phyloP scores from a whole-genome alignment of 441 rosid species.

The Euphorbia schlechtendalii region DNA sequence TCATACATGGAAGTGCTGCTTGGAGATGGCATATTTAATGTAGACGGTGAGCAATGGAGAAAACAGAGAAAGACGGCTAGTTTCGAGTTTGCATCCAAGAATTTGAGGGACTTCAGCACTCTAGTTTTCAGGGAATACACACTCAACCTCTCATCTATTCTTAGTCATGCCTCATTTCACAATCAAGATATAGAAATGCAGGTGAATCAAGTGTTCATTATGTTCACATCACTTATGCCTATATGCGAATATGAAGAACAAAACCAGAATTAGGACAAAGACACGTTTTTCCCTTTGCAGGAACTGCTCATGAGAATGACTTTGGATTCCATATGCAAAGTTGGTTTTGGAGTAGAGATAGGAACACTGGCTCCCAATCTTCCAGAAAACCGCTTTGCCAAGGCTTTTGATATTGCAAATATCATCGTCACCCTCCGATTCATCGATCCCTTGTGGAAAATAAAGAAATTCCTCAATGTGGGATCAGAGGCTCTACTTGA shows the following conservation, averaged over 20 bases:
- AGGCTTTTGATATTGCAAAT: slow-evolving; percentile 80
- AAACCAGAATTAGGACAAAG: background rate
- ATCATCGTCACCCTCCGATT: slow-evolving; percentile 80
- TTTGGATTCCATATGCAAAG: slow-evolving; percentile 86
- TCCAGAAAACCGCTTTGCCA: slow-evolving; percentile 72
- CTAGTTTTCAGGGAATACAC: slow-evolving; percentile 82
- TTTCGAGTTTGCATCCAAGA: slow-evolving; percentile 94
- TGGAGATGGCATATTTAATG: slow-evolving; percentile 91
- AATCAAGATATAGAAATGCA: slow-evolving; percentile 74
- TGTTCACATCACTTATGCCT: background rate
- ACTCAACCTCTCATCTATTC: slow-evolving; percentile 33
- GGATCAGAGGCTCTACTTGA: slow-evolving; percentile 89
- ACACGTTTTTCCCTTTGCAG: slow-evolving; percentile 28
- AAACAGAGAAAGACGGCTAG: slow-evolving; percentile 93
- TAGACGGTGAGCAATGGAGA: slow-evolving; percentile 88
- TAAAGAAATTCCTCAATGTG: slow-evolving; percentile 60
- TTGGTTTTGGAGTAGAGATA: slow-evolving; percentile 91
- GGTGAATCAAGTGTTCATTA: slow-evolving; percentile 29
- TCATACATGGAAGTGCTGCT: slow-evolving; percentile 91
- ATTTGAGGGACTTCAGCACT: slow-evolving; percentile 86
- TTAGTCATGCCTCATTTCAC: slow-evolving; percentile 29
- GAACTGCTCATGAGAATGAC: slow-evolving; percentile 92
- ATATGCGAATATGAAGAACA: background rate
- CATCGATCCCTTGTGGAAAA: slow-evolving; percentile 80
- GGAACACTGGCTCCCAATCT: slow-evolving; percentile 71